A percentile compares a stretch with the other conserved stretches of the same genome.
Evolutionary conservation across 441 rosid species (phyloP).

Genomic region (Hura crepitans): DNA sequence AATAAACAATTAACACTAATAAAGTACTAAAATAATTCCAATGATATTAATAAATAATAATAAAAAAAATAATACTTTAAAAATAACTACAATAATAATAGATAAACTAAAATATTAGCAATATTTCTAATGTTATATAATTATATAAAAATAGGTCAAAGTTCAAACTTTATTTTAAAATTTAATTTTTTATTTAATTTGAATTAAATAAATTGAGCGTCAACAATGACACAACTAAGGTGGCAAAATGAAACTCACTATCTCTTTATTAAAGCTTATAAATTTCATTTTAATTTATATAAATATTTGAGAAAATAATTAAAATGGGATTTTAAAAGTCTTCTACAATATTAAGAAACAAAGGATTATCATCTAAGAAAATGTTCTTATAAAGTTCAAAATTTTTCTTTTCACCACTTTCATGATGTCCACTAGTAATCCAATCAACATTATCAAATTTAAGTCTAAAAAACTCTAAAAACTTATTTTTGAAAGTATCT

Average conservation of each 20-base stretch:
- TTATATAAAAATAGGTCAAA: too few species aligned
- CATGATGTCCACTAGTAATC: conserved; percentile 94
- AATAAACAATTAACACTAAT: too few species aligned
- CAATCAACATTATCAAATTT: conserved; percentile 75
- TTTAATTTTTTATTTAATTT: too few species aligned
- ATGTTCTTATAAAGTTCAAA: conserved; percentile 71
- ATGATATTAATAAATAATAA: too few species aligned
- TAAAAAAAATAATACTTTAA: too few species aligned
- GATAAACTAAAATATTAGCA: too few species aligned
- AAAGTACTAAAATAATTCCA: too few species aligned
- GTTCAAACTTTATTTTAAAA: too few species aligned
- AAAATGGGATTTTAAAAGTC: not conserved
- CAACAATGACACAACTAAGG: not conserved
- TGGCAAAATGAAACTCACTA: not conserved
- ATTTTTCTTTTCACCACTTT: conserved; percentile 92
- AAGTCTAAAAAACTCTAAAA: conserved; percentile 63
- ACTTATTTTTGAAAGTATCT: conserved; percentile 84
- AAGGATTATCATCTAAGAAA: conserved; percentile 54
- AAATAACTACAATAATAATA: too few species aligned
- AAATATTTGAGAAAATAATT: not conserved
- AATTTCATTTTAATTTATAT: not conserved
- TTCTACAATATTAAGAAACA: conserved; percentile 78
- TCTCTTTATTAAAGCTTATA: not conserved
- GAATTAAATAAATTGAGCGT: not conserved
- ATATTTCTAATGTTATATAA: too few species aligned